Conservation (phyloP, 768 basidiomycete genomes). For the Neoboletus magnificus region DNA sequence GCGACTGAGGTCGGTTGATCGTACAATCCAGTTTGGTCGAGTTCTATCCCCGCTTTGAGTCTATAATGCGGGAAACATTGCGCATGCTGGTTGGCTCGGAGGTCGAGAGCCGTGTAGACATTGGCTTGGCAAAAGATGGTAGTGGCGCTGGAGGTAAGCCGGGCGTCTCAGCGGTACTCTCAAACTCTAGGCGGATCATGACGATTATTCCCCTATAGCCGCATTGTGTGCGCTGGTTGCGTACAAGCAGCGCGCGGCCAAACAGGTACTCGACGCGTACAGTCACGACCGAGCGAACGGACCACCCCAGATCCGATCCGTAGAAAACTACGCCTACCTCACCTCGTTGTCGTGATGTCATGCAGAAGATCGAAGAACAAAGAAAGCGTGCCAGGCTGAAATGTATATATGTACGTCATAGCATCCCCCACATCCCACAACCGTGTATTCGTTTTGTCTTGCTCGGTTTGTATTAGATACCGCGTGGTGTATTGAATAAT, state of each 20-base stretch:
- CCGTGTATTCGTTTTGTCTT: constrained; percentile 4
- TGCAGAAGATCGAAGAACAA: background rate
- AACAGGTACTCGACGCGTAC: constrained; percentile 7
- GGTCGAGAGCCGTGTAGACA: constrained; percentile 74
- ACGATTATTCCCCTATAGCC: constrained; percentile 43
- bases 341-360: constrained; percentile 20
- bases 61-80: constrained; percentile 69
- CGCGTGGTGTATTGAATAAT: background rate
- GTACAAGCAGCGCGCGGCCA: constrained; percentile 21
- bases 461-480: constrained; percentile 5
- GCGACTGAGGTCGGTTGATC: background rate
- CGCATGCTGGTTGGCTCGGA: constrained; percentile 73
- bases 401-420: constrained; percentile 14
- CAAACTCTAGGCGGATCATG: background rate
- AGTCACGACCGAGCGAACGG: constrained; percentile 1
- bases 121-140: constrained; percentile 95
- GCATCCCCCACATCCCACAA: background rate
- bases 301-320: constrained; percentile 12
- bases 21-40: constrained; percentile 66
- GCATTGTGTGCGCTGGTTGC: constrained; percentile 74
- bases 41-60: constrained; percentile 86
- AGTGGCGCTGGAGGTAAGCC: constrained; percentile 94
- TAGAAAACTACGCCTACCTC: constrained; percentile 13
- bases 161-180: background rate
- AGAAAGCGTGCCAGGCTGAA: background rate